phyloP scores from a whole-genome alignment of 495 filamentous ascomycete species.

The Annulohypoxylon maeteangense region DNA sequence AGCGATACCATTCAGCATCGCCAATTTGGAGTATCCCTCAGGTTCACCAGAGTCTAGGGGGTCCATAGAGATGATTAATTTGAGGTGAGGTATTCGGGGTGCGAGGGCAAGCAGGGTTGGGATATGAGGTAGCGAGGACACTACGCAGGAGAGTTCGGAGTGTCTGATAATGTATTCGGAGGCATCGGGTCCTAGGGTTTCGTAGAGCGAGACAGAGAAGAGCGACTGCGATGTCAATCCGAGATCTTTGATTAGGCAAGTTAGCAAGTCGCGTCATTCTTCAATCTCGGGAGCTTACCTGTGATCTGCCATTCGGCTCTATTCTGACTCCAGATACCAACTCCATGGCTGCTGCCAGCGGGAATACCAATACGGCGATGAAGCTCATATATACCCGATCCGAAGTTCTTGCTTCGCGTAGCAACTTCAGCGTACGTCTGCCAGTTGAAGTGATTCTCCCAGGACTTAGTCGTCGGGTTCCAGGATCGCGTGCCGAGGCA shows the following conservation, averaged over 20 bases:
- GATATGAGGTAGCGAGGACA: slow-evolving; percentile 85
- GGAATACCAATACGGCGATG: slow-evolving; percentile 75
- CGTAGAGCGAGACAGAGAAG: slow-evolving; percentile 93
- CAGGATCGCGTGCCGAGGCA: slow-evolving; percentile 88
- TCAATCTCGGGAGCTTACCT: slow-evolving; percentile 56
- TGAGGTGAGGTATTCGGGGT: slow-evolving; percentile 77
- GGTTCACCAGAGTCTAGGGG: slow-evolving; percentile 84
- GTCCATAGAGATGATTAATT: slow-evolving; percentile 90
- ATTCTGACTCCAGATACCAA: slow-evolving; percentile 96
- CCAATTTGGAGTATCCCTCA: slow-evolving; percentile 79
- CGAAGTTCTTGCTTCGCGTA: slow-evolving; percentile 82
- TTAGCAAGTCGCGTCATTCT: slow-evolving; percentile 19
- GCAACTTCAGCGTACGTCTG: slow-evolving; percentile 83
- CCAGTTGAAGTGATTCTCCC: slow-evolving; percentile 81
- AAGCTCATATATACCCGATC: slow-evolving; percentile 85
- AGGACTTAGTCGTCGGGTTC: slow-evolving; percentile 78
- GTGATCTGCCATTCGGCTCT: slow-evolving; percentile 97
- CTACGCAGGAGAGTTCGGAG: slow-evolving; percentile 76
- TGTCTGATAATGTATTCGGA: slow-evolving; percentile 98
- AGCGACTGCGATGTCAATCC: slow-evolving; percentile 89
- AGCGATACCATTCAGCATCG: slow-evolving; percentile 78
- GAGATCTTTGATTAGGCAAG: slow-evolving; percentile 70
- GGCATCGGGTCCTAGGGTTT: slow-evolving; percentile 89
- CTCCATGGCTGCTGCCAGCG: slow-evolving; percentile 73
- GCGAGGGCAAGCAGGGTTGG: slow-evolving; percentile 87